phyloP scores from a whole-genome alignment of 352 stramenopile species.

The Sclerospora graminicola region DNA sequence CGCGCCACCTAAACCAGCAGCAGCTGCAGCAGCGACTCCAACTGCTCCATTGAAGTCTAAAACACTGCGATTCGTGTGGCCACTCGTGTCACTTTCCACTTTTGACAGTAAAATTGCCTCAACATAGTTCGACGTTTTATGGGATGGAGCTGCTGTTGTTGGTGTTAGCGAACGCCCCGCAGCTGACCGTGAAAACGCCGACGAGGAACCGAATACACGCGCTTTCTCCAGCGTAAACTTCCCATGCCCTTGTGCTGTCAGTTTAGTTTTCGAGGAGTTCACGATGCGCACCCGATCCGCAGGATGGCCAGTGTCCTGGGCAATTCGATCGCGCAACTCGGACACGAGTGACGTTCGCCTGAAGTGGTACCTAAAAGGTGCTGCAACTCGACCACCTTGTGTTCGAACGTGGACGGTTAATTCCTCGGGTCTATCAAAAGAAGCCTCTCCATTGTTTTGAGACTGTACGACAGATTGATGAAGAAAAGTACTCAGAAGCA shows the following conservation, averaged over 20 bases:
- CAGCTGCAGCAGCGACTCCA: slow-evolving; percentile 14
- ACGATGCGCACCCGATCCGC: slow-evolving; percentile 55
- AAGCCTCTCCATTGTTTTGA: slow-evolving; percentile 12
- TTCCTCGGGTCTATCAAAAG: slow-evolving; percentile 37
- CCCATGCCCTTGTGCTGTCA: slow-evolving; percentile 52
- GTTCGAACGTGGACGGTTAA: slow-evolving; percentile 60
- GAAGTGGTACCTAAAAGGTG: slow-evolving; percentile 53
- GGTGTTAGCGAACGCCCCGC: slow-evolving; percentile 17
- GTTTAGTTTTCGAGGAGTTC: slow-evolving; percentile 59
- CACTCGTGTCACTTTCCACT: slow-evolving; percentile 52
- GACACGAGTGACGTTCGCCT: slow-evolving; percentile 43
- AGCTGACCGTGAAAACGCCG: slow-evolving; percentile 6
- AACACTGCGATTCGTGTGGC: slow-evolving; percentile 33
- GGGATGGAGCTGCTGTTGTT: slow-evolving; percentile 16
- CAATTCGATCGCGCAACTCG: slow-evolving; percentile 52
- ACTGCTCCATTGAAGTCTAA: slow-evolving; percentile 29
- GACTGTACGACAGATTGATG: slow-evolving; percentile 44
- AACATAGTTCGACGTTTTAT: slow-evolving; percentile 24
- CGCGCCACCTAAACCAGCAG: slow-evolving; percentile 17
- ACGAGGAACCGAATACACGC: slow-evolving; percentile 27
- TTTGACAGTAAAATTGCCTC: slow-evolving; percentile 52
- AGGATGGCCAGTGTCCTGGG: slow-evolving; percentile 50
- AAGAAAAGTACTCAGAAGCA: slow-evolving; percentile 72
- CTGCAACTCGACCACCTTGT: slow-evolving; percentile 46
- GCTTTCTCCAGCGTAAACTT: slow-evolving; percentile 66